Percentiles rank a stretch among this genome's conserved stretches.
phyloP scores from a whole-genome alignment of 345 rosid species.

The Pistacia vera region DNA sequence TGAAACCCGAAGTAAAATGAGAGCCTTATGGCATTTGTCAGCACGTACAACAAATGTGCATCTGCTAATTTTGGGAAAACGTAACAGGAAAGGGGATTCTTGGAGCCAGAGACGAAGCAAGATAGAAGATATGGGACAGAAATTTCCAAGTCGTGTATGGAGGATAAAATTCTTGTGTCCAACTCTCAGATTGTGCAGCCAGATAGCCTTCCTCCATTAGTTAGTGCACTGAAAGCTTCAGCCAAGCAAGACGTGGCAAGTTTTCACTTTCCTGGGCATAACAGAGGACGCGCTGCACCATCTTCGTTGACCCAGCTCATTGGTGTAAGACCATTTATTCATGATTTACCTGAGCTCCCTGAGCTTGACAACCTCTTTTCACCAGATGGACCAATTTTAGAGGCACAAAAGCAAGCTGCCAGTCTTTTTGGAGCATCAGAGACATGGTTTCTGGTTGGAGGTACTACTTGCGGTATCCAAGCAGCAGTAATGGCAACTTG shows the following conservation, averaged over 20 bases:
- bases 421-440: constrained; percentile 56
- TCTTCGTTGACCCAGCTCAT: constrained; percentile 46
- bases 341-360: constrained; percentile 68
- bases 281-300: constrained; percentile 65
- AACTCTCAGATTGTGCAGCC: constrained; percentile 10
- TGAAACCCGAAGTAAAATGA: not conserved
- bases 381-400: constrained; percentile 61
- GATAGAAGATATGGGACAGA: constrained; percentile 5
- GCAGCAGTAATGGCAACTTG: constrained; percentile 67
- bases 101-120: constrained; percentile 27
- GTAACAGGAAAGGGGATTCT: constrained; percentile 26
- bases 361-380: constrained; percentile 60
- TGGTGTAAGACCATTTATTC: constrained; percentile 47
- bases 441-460: constrained; percentile 74
- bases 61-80: not conserved
- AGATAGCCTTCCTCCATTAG: constrained; percentile 40
- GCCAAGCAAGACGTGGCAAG: constrained; percentile 50
- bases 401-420: constrained; percentile 59
- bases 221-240: constrained; percentile 48
- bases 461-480: constrained; percentile 64
- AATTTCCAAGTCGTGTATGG: constrained; percentile 7
- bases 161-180: constrained; percentile 17
- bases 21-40: not conserved
- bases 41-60: not conserved
- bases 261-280: constrained; percentile 75